Base-by-base conservation (phyloP, 2,329 filamentous ascomycete species). In the Paecilomyces fulvus region DNA sequence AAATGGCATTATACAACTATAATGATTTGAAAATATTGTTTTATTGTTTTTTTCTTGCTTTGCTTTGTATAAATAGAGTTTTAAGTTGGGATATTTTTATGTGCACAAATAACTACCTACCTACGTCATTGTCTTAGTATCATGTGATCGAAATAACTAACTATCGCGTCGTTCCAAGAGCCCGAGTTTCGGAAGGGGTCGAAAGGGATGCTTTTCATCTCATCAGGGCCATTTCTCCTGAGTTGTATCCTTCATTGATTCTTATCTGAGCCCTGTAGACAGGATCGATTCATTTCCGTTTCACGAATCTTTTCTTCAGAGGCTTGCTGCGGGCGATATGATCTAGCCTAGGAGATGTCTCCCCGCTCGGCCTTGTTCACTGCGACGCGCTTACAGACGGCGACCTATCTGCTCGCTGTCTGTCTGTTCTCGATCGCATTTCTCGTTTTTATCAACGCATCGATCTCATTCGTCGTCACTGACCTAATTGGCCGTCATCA, bases 361-460 rank as follows among this genome's bases (percentile, higher is more conserved):
- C 65, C 65, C 52, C 63, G 61, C 58, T 64, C 60, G 54, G 60
- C 65, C 52, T 65, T 78, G 60, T 81, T 86, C 65, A 84, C 81
- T 25, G 83, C 82, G n/a, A 79, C 77, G 20, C 75, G 75, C 60
- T 68, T 77, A 1, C 83, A 86, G 67, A 77, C 81, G 30, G 73
- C 79, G 30, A 82, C 83, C 20, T 86, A 86, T 64, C 74, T 86
- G 25, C 73, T 84, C 50, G 82, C 80, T 49, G 80, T 86, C 60
- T 84, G 83, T 52, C 79, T 84, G 33, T 86, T 85, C 72, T 83
- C 80, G 62, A 86, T 86, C 62, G 80, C 82, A 17, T 86, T 86
- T 69, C 75, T 86, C 49, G 83, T 86, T 52, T 86, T 86, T 69
- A 75, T 86, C 60, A 86, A 86, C 68, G 81, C 81, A 58, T 82